Conservation (phyloP, 2,329 filamentous ascomycete genomes). For the Plectosphaerella cucumerina region DNA sequence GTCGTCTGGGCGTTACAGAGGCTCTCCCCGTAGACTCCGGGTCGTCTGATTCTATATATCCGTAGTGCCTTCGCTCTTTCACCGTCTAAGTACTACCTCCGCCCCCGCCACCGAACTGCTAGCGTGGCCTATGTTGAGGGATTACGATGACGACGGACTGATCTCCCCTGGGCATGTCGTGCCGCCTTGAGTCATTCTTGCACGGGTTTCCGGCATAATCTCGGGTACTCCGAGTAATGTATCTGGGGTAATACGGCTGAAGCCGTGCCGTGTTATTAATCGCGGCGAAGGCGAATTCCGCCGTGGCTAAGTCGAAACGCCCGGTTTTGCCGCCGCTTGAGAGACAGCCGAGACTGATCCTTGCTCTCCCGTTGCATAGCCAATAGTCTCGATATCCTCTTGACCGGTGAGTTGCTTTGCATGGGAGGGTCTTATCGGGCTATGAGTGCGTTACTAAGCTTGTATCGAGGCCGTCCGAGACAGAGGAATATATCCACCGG, state of each 20-base stretch:
- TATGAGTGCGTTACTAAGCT: no score
- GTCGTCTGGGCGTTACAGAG: no score
- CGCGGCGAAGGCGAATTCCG: no score
- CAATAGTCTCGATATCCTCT: neutral
- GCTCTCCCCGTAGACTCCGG: neutral
- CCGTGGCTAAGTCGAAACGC: no score
- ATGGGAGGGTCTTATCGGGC: no score
- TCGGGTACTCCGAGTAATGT: neutral
- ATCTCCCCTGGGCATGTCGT: neutral
- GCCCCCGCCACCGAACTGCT: neutral
- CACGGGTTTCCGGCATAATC: neutral
- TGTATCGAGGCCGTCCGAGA: neutral
- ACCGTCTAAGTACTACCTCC: neutral
- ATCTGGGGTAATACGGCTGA: no score
- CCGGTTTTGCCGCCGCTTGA: neutral
- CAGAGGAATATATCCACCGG: neutral
- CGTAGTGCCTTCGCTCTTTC: neutral
- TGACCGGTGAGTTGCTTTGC: neutral
- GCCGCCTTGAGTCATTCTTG: neutral
- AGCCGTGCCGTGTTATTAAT: no score
- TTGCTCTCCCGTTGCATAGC: neutral
- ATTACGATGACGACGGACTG: neutral
- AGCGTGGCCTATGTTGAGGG: neutral
- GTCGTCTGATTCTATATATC: neutral
- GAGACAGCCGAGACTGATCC: neutral